Base-by-base conservation (phyloP, 2,329 filamentous ascomycete species). In the Sphaerostilbella broomeana region DNA sequence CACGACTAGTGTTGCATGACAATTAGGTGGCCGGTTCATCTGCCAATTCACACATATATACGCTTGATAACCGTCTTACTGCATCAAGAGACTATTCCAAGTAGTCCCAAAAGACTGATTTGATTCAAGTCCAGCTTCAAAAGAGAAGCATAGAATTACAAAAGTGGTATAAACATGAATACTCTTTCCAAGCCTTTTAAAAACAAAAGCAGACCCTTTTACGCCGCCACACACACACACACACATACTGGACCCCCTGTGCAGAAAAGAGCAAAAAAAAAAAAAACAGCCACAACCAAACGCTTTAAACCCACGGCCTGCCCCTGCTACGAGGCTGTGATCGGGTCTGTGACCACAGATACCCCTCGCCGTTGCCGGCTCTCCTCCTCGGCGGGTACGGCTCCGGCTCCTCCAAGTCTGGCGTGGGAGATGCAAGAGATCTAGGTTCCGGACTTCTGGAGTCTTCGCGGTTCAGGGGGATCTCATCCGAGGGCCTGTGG, bases 281-380 rank as follows among this genome's bases (percentile, higher is more conserved):
- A n/a, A n/a, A n/a, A n/a, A n/a, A n/a, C n/a, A n/a, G n/a, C n/a
- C n/a, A n/a, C n/a, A n/a, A n/a, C n/a, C n/a, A n/a, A n/a, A n/a
- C n/a, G n/a, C 16, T 28, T 19, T 18, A 44, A 22, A 37, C 38
- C 38, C 38, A 44, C 10, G 42, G 27, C 21, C 28, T 26, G 11
- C 37, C 33, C 11, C 42, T 32, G 22, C 21, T 33, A 19, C 42
- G 42, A 15, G 27, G 24, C 13, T 28, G 18, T 9, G 38, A 37
- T 35, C 42, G 37, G 0, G 32, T 44, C 28, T 44, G 42, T 5
- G 42, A 41, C 42, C 38, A 44, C 24, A 44, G 38, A 7, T 27
- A 44, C 24, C 42, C 42, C 10, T 38, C 38, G n/a, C 42, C 42
- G 21, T 17, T 26, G 13, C 32, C 38, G 24, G 27, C 22, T 15